Percentiles rank a stretch among this genome's conserved stretches.
phyloP scores from a whole-genome alignment of 257 asterid species.

The Capsicum pubescens region DNA sequence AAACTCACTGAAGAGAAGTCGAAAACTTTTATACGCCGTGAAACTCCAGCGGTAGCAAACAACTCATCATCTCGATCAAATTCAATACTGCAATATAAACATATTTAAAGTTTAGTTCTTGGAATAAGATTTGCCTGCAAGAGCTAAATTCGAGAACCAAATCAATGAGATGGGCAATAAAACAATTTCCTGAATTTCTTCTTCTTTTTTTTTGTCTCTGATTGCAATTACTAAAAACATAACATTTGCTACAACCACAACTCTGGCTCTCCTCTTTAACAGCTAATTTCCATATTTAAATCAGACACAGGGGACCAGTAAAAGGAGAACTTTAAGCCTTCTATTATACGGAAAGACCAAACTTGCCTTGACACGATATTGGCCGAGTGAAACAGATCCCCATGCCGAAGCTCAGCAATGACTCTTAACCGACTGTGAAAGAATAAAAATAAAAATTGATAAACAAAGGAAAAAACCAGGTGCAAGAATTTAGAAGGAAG shows the following conservation, averaged over 20 bases:
- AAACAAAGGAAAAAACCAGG: conserved; percentile 15
- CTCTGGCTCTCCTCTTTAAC: conserved; percentile 10
- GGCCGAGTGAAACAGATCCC: conserved; percentile 81
- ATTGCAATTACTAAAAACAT: background rate
- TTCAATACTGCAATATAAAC: conserved; percentile 50
- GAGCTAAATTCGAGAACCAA: conserved; percentile 12
- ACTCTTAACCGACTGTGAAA: conserved; percentile 80
- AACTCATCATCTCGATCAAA: conserved; percentile 60
- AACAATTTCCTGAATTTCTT: conserved; percentile 2
- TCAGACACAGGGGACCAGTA: background rate
- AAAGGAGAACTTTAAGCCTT: conserved; percentile 6
- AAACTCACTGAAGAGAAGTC: conserved; percentile 54
- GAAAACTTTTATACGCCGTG: conserved; percentile 57
- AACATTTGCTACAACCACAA: conserved; percentile 14
- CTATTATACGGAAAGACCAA: background rate
- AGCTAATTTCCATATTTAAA: background rate
- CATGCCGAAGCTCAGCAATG: conserved; percentile 83
- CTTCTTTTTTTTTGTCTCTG: background rate
- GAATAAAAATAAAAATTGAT: conserved; percentile 19
- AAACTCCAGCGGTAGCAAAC: conserved; percentile 67
- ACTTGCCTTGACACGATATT: conserved; percentile 86
- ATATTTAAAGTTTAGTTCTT: background rate
- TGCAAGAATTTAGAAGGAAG: conserved; percentile 32
- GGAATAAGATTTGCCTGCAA: conserved; percentile 14
- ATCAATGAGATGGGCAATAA: background rate